phyloP scores from a whole-genome alignment of 805 yeast genomes.

The Candida vaughaniae region DNA sequence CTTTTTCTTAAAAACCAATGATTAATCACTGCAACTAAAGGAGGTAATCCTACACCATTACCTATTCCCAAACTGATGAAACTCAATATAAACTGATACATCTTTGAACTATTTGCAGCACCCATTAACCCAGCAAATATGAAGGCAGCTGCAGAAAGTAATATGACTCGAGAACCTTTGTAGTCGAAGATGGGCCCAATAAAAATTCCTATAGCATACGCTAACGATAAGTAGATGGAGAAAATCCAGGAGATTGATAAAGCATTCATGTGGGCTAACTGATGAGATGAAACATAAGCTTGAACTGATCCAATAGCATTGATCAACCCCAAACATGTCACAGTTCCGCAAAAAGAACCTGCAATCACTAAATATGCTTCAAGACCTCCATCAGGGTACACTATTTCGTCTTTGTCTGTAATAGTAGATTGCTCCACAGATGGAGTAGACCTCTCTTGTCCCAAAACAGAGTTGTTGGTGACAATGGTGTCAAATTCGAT shows the following conservation, averaged over 20 bases:
- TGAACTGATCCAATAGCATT: slow-evolving; percentile 64
- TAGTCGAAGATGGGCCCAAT: slow-evolving; percentile 65
- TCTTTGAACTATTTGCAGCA: slow-evolving; percentile 50
- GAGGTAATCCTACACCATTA: slow-evolving; percentile 57
- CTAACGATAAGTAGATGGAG: slow-evolving; percentile 51
- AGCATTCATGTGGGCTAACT: slow-evolving; percentile 43
- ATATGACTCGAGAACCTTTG: slow-evolving; percentile 50
- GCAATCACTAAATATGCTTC: slow-evolving; percentile 55
- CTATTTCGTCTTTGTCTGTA: slow-evolving; percentile 13
- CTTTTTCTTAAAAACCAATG: slow-evolving; percentile 65
- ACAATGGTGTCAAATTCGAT: slow-evolving; percentile 6
- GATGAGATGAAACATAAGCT: slow-evolving; percentile 56
- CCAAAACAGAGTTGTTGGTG: too few species aligned
- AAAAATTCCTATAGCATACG: slow-evolving; percentile 48
- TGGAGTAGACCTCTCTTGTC: too few species aligned
- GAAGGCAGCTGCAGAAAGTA: slow-evolving; percentile 42
- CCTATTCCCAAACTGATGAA: slow-evolving; percentile 60
- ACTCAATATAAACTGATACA: slow-evolving; percentile 62
- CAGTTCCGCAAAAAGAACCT: slow-evolving; percentile 58
- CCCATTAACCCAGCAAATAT: slow-evolving; percentile 53
- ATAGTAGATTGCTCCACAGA: not conserved
- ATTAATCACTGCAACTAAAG: slow-evolving; percentile 58
- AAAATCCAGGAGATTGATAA: slow-evolving; percentile 64
- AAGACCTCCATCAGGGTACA: slow-evolving; percentile 59
- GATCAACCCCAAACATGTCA: slow-evolving; percentile 53